Evolutionary conservation across 257 asterid species (phyloP), one percentile per base, ranked within the genome.

Genomic region (Knoxia roxburghii): DNA sequence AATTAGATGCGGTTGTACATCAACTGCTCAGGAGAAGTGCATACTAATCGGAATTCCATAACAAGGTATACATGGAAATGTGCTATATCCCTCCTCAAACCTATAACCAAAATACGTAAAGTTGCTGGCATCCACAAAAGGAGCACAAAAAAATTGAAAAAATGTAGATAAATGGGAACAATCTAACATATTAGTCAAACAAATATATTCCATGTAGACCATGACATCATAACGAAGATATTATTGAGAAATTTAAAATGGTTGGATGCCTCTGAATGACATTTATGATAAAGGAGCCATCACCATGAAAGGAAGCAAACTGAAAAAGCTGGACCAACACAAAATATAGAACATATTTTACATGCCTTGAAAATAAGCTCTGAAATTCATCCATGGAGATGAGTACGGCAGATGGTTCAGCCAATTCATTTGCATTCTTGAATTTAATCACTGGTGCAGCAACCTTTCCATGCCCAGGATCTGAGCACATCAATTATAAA

Each of bases 381-480:
- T 86, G 95, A 68, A 90, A 84, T 67, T 93, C 95, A 78, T 85
- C 95, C 37, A 73, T 33, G 10, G 97, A 84, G 58, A 88, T 86
- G 81, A 90, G 64, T 65, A 93, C 46, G 49, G 96, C 77, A 43
- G 95, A 81, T 70, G 92, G 79, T 71, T 69, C 84, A 52, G 69
- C 72, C 82, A 86, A 76, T 74, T 84, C 77, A 81, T 80, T 75
- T 30, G 79, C 73, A 65, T 72, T 77, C 73, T 75, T 77, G 77
- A 82, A 86, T 71, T 81, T 82, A 56, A 86, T 84, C 50, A 93
- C 79, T 52, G 96, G 96, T 60, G 97, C 95, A 70, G 91, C 81
- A 69, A 90, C 91, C 68, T 85, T 90, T 62, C 70, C 88, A 72
- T 95, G 95, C 30, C 96, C 90, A 72, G 99, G 97, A 79, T 93